Evolutionary conservation across 2,329 filamentous ascomycete genomes (phyloP), one percentile per base, ranked within the genome.

Genomic region (Leptographium galeiforme): DNA sequence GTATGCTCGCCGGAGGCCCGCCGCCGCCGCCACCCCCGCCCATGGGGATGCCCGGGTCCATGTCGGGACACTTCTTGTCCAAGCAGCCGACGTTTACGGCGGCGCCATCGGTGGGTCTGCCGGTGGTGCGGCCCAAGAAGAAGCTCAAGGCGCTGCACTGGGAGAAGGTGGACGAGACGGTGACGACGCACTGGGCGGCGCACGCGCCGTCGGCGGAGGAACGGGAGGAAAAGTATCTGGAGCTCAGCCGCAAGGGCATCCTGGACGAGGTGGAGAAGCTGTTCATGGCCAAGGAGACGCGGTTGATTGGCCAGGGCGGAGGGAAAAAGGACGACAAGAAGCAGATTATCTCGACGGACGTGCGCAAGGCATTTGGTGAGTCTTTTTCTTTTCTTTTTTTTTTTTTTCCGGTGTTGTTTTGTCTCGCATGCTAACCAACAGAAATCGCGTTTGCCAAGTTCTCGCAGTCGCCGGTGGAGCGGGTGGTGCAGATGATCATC

Each of bases 141-240:
- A 98, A 97, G 76, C 88, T 98, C 68, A 98, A 98, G 81, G 91
- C 91, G 55, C 77, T 98, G 61, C 93, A 98, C 72, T 97, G 93
- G 91, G 93, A 98, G 71, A 97, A 97, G 74, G 89, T 98, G 53
- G 93, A 98, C 68, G 80, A 87, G 52, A 87, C 89, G 25, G 82
- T 93, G 66, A 86, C 89, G 50, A 96, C 91, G 52, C 87, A 96
- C 61, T 97, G 91, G 91, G 90, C 89, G 38, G 78, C 81, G 8
- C 89, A 95, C 67, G 81, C 87, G 34, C 85, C 88, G 6, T 94
- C 88, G n/a, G 80, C 83, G 6, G 84, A 94, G 65, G 87, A 86
- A 57, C 88, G 90, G 64, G 93, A 98, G 70, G 88, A 95, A 70
- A 96, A 96, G 68, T 97, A 97, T 65, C 82, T 85, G 41, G 93